These are phyloP conservation scores for Trypanosoma lewisi DNA, from an alignment of 208 protist genomes.

Conservation along the genomic window DNA sequence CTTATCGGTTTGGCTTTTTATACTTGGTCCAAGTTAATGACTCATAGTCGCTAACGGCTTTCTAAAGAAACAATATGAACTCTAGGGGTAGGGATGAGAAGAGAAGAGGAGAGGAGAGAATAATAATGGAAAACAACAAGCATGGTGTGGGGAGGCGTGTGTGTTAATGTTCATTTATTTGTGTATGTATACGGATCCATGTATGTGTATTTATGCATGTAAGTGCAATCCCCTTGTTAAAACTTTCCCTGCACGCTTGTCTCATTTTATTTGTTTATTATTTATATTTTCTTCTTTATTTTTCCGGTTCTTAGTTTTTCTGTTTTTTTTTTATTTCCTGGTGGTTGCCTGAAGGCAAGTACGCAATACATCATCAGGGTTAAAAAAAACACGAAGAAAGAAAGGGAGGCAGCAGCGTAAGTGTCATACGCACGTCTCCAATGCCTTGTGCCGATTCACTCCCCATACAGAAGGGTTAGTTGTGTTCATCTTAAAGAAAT, in stretches of 20 bases:
- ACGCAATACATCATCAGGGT: neutral
- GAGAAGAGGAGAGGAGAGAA: neutral
- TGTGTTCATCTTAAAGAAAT: neutral
- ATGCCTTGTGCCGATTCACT: conserved; percentile 2
- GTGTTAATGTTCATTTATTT: neutral
- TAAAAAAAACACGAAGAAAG: neutral
- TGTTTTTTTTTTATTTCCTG: neutral
- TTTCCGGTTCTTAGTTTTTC: conserved; percentile 1
- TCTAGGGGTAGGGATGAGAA: neutral
- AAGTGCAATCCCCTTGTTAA: no score
- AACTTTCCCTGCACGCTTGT: no score
- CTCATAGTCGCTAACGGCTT: neutral
- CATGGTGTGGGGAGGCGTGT: neutral
- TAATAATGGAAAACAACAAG: neutral
- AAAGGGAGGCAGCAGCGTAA: no score
- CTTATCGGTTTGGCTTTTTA: conserved; percentile 66
- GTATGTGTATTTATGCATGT: conserved; percentile 9
- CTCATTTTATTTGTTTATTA: neutral
- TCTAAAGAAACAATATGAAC: neutral
- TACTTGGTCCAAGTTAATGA: conserved; percentile 32
- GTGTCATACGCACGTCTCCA: conserved; percentile 5
- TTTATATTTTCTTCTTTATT: neutral
- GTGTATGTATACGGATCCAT: neutral
- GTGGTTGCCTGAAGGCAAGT: neutral
- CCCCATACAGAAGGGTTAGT: conserved; percentile 6